phyloP scores from a whole-genome alignment of 2,329 filamentous ascomycete species.

The Cadophora luteo-olivacea region DNA sequence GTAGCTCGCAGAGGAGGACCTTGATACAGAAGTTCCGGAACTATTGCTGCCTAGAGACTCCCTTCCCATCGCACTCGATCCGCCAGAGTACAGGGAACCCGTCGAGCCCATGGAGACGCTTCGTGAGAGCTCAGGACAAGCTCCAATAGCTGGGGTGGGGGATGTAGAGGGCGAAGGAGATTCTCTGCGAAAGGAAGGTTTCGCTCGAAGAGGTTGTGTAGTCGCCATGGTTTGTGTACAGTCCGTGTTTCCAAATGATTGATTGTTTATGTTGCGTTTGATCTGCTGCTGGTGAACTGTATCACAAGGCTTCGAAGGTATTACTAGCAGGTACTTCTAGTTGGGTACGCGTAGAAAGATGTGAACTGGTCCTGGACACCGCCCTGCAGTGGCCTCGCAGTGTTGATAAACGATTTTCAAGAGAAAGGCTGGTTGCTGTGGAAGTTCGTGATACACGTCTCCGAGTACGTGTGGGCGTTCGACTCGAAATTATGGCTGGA shows the following conservation, averaged over 20 bases:
- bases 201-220: slow-evolving; percentile 37
- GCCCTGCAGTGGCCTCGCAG: slow-evolving; percentile 30
- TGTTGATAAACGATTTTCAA: slow-evolving; percentile 7
- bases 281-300: slow-evolving; percentile 18
- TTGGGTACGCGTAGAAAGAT: slow-evolving; percentile 17
- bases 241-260: slow-evolving; percentile 28
- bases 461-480: slow-evolving; percentile 19
- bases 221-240: slow-evolving; percentile 49
- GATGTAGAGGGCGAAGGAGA: slow-evolving; percentile 68
- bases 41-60: slow-evolving; percentile 59
- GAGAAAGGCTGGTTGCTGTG: slow-evolving; percentile 33
- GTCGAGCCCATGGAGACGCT: slow-evolving; percentile 64
- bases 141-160: slow-evolving; percentile 23
- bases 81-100: slow-evolving; percentile 56
- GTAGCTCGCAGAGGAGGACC: slow-evolving; percentile 67
- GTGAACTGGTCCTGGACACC: slow-evolving; percentile 24
- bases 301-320: not conserved
- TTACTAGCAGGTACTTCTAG: slow-evolving; percentile 6
- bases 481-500: slow-evolving; percentile 27
- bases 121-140: slow-evolving; percentile 60
- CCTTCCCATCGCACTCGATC: slow-evolving; percentile 50
- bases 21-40: slow-evolving; percentile 58
- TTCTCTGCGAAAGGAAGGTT: slow-evolving; percentile 41
- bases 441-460: slow-evolving; percentile 34
- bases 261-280: slow-evolving; percentile 19